These are phyloP conservation scores for Penicillium sp. DNA, from an alignment of 2,329 filamentous ascomycete genomes.

Conservation along the genomic window DNA sequence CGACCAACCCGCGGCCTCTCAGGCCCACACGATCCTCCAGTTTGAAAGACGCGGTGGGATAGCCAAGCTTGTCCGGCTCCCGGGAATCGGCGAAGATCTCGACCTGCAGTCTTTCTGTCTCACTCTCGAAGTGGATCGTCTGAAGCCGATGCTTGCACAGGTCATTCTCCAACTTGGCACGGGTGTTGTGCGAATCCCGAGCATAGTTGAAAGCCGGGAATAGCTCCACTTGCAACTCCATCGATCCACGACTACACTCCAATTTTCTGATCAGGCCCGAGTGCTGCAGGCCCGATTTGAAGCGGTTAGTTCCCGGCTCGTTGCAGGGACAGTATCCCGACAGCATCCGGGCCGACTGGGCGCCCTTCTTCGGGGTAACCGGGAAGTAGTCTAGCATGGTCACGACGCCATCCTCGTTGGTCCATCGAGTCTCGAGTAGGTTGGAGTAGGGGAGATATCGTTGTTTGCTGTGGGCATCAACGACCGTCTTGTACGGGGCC, in stretches of 20 bases:
- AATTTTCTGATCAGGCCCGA: constrained; percentile 65
- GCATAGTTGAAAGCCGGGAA: constrained; percentile 76
- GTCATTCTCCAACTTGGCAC: constrained; percentile 37
- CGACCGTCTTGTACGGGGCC: constrained; percentile 49
- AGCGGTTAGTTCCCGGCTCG: constrained; percentile 49
- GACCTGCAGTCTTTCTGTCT: constrained; percentile 63
- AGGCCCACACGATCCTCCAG: constrained; percentile 56
- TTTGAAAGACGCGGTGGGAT: constrained; percentile 57
- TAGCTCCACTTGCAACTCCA: constrained; percentile 68
- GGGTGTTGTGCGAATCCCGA: constrained; percentile 56
- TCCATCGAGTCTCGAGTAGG: constrained; percentile 75
- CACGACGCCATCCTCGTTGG: constrained; percentile 73
- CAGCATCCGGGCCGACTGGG: constrained; percentile 30
- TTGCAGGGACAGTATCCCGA: constrained; percentile 39
- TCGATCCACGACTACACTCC: constrained; percentile 69
- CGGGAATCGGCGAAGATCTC: constrained; percentile 67
- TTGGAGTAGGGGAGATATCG: constrained; percentile 75
- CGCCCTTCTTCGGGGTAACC: constrained; percentile 62
- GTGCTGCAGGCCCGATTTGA: constrained; percentile 49
- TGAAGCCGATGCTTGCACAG: constrained; percentile 52
- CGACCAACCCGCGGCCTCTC: constrained; percentile 64
- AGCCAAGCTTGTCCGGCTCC: constrained; percentile 48
- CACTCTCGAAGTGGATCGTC: constrained; percentile 64
- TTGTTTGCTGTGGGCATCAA: constrained; percentile 68
- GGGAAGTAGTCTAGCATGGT: constrained; percentile 77